Percentiles rank a stretch among this genome's conserved stretches.
phyloP scores from a whole-genome alignment of 495 filamentous ascomycete species.

The Beverwykella pulmonaria region DNA sequence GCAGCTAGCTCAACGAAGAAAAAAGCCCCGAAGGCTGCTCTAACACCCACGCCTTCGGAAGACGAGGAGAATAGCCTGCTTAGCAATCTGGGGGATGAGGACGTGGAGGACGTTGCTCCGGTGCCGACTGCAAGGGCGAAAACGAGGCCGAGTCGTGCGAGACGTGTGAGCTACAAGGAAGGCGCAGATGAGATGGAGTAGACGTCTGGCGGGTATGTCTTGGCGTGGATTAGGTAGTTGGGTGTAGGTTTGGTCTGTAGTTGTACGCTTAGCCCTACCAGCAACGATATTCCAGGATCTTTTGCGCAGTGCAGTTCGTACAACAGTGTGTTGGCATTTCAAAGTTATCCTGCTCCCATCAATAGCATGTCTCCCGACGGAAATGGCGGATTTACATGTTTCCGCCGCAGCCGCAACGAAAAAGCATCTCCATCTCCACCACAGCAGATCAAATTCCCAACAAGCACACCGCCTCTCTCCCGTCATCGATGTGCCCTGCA shows the following conservation, averaged over 20 bases:
- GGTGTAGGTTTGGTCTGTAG: too few relatives aligned
- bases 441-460: background rate
- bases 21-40: slow-evolving; percentile 39
- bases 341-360: background rate
- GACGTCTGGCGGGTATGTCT: background rate
- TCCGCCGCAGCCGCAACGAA: background rate
- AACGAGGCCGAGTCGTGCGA: slow-evolving; percentile 22
- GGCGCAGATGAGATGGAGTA: slow-evolving; percentile 28
- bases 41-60: slow-evolving; percentile 37
- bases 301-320: background rate
- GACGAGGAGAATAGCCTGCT: slow-evolving; percentile 33
- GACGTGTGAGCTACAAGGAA: slow-evolving; percentile 30
- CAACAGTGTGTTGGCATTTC: background rate
- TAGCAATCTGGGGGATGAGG: slow-evolving; percentile 28
- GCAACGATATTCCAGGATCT: background rate
- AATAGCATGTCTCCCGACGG: background rate
- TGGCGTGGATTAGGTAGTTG: background rate
- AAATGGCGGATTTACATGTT: background rate
- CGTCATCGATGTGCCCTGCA: background rate
- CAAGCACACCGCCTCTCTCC: background rate
- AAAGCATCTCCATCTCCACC: too few relatives aligned
- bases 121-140: slow-evolving; percentile 13
- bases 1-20: slow-evolving; percentile 37
- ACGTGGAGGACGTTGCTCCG: slow-evolving; percentile 40
- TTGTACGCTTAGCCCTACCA: too few relatives aligned